Percentiles rank a stretch among this genome's conserved stretches.
phyloP scores from a whole-genome alignment of 2,329 filamentous ascomycete species.

The Neurospora crassa region DNA sequence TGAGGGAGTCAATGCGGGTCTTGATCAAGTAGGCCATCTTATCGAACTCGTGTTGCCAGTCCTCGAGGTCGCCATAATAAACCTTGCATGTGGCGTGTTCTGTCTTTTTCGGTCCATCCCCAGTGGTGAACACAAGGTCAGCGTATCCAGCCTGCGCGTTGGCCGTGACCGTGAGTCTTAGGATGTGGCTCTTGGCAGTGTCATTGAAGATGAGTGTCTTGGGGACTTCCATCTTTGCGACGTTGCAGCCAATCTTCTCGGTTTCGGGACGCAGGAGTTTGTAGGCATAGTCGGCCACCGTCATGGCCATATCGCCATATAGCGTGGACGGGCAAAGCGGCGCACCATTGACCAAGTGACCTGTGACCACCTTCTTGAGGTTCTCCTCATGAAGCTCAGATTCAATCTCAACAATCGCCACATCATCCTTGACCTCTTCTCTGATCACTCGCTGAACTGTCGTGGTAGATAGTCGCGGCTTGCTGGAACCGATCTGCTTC shows the following conservation, averaged over 20 bases:
- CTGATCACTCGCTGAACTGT: slow-evolving; percentile 55
- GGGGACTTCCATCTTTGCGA: slow-evolving; percentile 56
- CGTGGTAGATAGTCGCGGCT: slow-evolving; percentile 52
- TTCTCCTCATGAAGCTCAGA: slow-evolving; percentile 57
- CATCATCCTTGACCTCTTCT: slow-evolving; percentile 52
- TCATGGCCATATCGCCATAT: slow-evolving; percentile 39
- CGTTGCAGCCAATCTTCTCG: slow-evolving; percentile 50
- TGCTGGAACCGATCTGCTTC: slow-evolving; percentile 26
- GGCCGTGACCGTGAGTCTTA: slow-evolving; percentile 51
- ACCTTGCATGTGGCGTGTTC: slow-evolving; percentile 56
- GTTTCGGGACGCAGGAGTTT: slow-evolving; percentile 49
- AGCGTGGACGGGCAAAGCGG: slow-evolving; percentile 42
- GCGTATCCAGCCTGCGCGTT: slow-evolving; percentile 46
- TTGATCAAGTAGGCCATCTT: slow-evolving; percentile 62
- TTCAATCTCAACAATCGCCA: slow-evolving; percentile 51
- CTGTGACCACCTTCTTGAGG: slow-evolving; percentile 48
- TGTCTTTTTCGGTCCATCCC: slow-evolving; percentile 46
- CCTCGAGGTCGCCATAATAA: slow-evolving; percentile 47
- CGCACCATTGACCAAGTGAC: slow-evolving; percentile 42
- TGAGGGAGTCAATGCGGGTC: slow-evolving; percentile 47
- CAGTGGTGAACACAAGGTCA: slow-evolving; percentile 48
- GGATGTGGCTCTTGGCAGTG: slow-evolving; percentile 40
- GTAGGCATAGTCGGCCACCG: slow-evolving; percentile 57
- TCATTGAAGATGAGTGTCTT: slow-evolving; percentile 57
- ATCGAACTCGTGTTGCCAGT: slow-evolving; percentile 57